These are phyloP conservation scores for Globisporangium spiculum DNA, from an alignment of 352 stramenopile genomes.

Conservation along the genomic window DNA sequence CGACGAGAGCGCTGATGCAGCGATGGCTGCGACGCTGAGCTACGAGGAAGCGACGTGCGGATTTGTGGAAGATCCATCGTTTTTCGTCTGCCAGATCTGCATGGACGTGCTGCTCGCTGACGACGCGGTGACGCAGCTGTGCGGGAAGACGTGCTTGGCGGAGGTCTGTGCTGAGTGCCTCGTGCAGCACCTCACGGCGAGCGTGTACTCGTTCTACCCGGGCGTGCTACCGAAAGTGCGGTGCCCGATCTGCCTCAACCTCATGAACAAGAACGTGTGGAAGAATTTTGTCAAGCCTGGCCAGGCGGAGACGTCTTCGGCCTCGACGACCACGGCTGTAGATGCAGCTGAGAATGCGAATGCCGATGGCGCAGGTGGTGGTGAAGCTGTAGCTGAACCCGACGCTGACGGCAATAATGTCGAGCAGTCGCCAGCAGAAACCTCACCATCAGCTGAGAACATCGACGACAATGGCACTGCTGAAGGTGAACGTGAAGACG, in stretches of 20 bases:
- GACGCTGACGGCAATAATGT: no score
- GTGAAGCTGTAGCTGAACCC: no score
- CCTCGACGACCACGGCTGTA: neutral
- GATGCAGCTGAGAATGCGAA: neutral
- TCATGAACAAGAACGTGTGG: conserved; percentile 55
- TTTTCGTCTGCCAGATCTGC: conserved; percentile 57
- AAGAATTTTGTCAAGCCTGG: conserved; percentile 28
- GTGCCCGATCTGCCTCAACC: conserved; percentile 55
- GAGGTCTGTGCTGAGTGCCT: conserved; percentile 45
- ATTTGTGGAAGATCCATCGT: conserved; percentile 18
- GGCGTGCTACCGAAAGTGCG: conserved; percentile 63
- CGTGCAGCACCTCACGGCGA: conserved; percentile 48
- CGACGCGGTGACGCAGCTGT: conserved; percentile 36
- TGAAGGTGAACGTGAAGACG: no score
- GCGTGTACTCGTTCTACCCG: conserved; percentile 57
- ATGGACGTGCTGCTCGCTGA: conserved; percentile 40
- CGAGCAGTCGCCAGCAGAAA: no score
- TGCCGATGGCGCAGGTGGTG: no score
- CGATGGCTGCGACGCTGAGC: neutral
- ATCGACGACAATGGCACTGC: no score
- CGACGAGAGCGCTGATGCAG: neutral
- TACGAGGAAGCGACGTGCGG: neutral
- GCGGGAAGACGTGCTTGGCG: conserved; percentile 34
- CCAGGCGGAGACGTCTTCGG: neutral
- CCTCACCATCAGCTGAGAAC: no score